Percentiles rank a stretch among this genome's conserved stretches.
These are phyloP conservation scores for Annulohypoxylon bovei DNA, from an alignment of 495 filamentous ascomycete species.

Conservation along the genomic window DNA sequence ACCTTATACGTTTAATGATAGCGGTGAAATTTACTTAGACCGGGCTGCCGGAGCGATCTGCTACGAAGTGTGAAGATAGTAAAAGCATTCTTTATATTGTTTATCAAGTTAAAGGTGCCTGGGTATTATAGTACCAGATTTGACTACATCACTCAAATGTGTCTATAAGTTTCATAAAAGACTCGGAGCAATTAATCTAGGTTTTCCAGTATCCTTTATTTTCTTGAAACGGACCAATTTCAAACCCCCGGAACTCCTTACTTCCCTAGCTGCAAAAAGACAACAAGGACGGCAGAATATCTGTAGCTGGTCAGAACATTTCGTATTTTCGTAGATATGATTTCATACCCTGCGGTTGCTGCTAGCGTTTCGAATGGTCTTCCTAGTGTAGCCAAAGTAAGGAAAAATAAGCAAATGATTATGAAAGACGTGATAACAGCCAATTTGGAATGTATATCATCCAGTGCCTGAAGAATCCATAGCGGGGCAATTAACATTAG, in stretches of 20 bases:
- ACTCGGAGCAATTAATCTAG: too few species aligned
- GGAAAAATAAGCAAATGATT: not conserved
- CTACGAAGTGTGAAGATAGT: too few species aligned
- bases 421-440: not conserved
- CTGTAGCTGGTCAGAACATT: not conserved
- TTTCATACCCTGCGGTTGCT: not conserved
- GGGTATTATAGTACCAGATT: too few species aligned
- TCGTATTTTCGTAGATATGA: not conserved
- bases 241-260: not conserved
- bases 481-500: not conserved
- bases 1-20: too few species aligned
- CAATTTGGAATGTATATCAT: not conserved
- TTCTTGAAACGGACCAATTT: not conserved
- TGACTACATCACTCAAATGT: too few species aligned
- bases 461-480: not conserved
- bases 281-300: not conserved
- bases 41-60: too few species aligned
- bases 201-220: too few species aligned
- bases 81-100: too few species aligned
- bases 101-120: too few species aligned
- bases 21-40: too few species aligned
- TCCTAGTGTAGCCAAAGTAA: not conserved
- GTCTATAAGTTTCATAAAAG: too few species aligned
- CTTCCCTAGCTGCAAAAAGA: not conserved
- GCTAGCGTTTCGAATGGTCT: not conserved